A percentile compares a stretch with the other conserved stretches of the same genome.
phyloP scores from a whole-genome alignment of 345 rosid species.

The Garcia nutans region DNA sequence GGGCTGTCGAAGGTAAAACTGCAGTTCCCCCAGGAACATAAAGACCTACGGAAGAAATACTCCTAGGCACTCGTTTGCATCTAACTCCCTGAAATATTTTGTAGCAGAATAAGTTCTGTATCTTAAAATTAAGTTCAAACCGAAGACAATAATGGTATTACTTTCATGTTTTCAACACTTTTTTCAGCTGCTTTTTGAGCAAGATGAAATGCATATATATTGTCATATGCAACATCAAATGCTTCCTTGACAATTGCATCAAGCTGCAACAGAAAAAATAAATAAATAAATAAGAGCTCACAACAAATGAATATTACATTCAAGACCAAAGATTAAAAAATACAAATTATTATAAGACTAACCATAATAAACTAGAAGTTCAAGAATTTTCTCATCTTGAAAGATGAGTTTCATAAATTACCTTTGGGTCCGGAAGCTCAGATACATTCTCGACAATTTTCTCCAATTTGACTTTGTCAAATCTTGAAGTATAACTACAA shows the following conservation, averaged over 20 bases:
- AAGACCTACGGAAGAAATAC: slow-evolving; percentile 90
- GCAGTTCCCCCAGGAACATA: slow-evolving; percentile 96
- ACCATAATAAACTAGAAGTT: neutral
- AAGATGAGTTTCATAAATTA: slow-evolving; percentile 5
- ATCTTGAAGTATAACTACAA: slow-evolving; percentile 71
- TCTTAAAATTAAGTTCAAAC: slow-evolving; percentile 8
- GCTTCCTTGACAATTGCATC: slow-evolving; percentile 61
- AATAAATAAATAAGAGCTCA: neutral
- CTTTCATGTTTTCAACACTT: slow-evolving; percentile 78
- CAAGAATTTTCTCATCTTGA: neutral
- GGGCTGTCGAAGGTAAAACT: slow-evolving; percentile 89
- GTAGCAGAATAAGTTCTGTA: neutral
- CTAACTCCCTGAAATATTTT: slow-evolving; percentile 62
- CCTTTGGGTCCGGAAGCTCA: slow-evolving; percentile 72
- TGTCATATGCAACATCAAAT: slow-evolving; percentile 85
- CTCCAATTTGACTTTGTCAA: slow-evolving; percentile 69
- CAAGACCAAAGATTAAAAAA: neutral
- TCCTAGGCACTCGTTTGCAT: slow-evolving; percentile 83
- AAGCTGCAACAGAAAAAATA: slow-evolving; percentile 41
- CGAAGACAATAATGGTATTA: slow-evolving; percentile 32
- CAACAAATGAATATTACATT: neutral
- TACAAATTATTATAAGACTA: neutral
- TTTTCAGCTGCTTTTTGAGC: slow-evolving; percentile 71
- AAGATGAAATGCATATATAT: slow-evolving; percentile 81
- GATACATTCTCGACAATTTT: slow-evolving; percentile 59